phyloP scores from a whole-genome alignment of 2,329 filamentous ascomycete genomes.

The Colletotrichum orbiculare region DNA sequence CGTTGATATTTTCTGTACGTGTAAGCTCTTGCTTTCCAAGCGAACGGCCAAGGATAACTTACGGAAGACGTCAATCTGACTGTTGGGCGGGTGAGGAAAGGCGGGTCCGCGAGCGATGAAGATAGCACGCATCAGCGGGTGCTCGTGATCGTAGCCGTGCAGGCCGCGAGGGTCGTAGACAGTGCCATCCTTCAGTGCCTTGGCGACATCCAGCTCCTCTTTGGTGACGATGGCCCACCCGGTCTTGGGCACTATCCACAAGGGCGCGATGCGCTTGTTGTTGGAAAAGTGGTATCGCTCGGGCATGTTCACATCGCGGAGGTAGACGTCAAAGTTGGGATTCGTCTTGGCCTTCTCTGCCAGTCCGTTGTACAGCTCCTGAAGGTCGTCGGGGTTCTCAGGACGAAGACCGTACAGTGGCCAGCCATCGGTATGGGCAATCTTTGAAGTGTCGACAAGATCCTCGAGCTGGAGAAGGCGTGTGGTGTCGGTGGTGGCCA shows the following conservation, averaged over 20 bases:
- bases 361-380: slow-evolving; percentile 73
- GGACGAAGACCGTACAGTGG: slow-evolving; percentile 90
- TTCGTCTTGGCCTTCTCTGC: slow-evolving; percentile 67
- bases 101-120: slow-evolving; percentile 93
- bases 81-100: slow-evolving; percentile 87
- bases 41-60: slow-evolving; percentile 54
- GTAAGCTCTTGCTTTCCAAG: slow-evolving; percentile 40
- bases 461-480: slow-evolving; percentile 92
- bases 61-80: slow-evolving; percentile 84
- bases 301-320: slow-evolving; percentile 89
- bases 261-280: slow-evolving; percentile 89
- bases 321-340: slow-evolving; percentile 85
- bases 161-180: slow-evolving; percentile 85
- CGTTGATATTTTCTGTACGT: slow-evolving; percentile 83
- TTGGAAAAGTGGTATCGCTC: slow-evolving; percentile 90
- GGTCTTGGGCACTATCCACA: slow-evolving; percentile 93
- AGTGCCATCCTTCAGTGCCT: slow-evolving; percentile 71
- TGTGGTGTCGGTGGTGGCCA: slow-evolving; percentile 89
- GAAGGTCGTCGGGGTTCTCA: slow-evolving; percentile 74
- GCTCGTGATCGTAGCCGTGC: slow-evolving; percentile 94
- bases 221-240: slow-evolving; percentile 92
- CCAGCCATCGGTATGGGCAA: slow-evolving; percentile 93
- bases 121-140: slow-evolving; percentile 95
- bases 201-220: slow-evolving; percentile 79
- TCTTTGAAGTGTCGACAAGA: slow-evolving; percentile 79